Evolutionary conservation across 2,329 filamentous ascomycete species (phyloP).

Genomic region (Cylindrodendrum hubeiense): DNA sequence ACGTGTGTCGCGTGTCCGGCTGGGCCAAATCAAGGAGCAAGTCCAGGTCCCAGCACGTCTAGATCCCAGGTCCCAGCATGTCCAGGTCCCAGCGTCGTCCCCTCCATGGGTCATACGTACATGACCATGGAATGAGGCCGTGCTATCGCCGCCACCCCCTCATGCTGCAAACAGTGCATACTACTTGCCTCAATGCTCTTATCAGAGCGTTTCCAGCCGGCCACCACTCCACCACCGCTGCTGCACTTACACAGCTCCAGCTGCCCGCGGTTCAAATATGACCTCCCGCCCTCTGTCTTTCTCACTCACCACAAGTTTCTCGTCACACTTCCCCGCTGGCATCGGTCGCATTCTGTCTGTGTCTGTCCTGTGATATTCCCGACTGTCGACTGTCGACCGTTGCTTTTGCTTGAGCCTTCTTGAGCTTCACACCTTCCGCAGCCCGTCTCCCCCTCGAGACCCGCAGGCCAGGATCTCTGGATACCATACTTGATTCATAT

Average conservation of each 20-base stretch:
- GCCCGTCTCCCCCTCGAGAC: constrained; percentile 7
- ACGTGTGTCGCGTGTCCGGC: constrained; percentile 1
- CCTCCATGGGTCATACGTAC: not conserved
- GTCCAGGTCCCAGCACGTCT: not conserved
- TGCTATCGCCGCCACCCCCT: constrained; percentile 32
- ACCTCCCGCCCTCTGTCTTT: constrained; percentile 35
- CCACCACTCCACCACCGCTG: constrained; percentile 29
- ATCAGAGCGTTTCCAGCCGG: constrained; percentile 32
- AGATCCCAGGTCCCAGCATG: not conserved
- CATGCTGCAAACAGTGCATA: constrained; percentile 43
- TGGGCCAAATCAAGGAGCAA: not conserved
- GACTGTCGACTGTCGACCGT: constrained; percentile 27
- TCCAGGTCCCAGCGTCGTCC: not conserved
- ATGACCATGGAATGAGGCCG: not conserved
- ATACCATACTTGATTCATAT: constrained; percentile 7
- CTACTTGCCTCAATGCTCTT: constrained; percentile 27
- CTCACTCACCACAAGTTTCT: constrained; percentile 1
- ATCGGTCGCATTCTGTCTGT: constrained; percentile 26
- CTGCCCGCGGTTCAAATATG: constrained; percentile 41
- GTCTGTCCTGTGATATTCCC: constrained; percentile 15
- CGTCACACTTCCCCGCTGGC: not conserved
- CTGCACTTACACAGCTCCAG: constrained; percentile 39
- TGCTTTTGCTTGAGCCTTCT: constrained; percentile 12
- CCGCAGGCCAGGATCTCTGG: not conserved
- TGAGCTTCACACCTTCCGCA: constrained; percentile 18